phyloP scores from a whole-genome alignment of 2,329 filamentous ascomycete species.

The Fusarium napiforme region DNA sequence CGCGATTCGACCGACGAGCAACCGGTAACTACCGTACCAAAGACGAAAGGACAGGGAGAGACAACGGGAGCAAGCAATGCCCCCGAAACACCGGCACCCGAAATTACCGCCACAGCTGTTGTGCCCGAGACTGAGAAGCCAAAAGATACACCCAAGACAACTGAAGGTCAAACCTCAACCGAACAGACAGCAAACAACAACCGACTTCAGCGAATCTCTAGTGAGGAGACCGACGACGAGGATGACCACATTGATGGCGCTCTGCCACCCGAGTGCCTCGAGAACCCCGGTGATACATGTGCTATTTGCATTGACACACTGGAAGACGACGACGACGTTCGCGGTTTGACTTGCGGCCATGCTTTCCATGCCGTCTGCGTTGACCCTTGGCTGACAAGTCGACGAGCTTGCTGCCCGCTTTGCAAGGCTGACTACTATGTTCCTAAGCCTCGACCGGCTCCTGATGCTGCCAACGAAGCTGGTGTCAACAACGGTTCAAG shows the following conservation, averaged over 20 bases:
- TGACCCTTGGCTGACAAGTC: constrained; percentile 94
- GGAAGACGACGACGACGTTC: constrained; percentile 95
- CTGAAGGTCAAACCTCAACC: constrained; percentile 42
- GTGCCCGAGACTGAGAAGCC: constrained; percentile 37
- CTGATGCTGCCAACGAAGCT: constrained; percentile 53
- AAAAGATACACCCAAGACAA: constrained; percentile 26
- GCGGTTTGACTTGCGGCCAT: constrained; percentile 94
- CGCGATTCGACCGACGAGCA: constrained; percentile 57
- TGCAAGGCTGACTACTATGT: constrained; percentile 99
- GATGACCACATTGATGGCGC: constrained; percentile 86
- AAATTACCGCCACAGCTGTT: constrained; percentile 31
- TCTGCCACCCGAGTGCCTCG: constrained; percentile 81
- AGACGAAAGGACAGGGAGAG: constrained; percentile 31
- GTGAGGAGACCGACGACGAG: constrained; percentile 71
- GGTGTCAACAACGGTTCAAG: constrained; percentile 40
- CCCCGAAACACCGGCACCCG: constrained; percentile 22
- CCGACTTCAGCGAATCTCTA: constrained; percentile 55
- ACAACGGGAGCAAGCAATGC: constrained; percentile 21
- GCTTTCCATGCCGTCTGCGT: constrained; percentile 96
- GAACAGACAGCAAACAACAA: constrained; percentile 38
- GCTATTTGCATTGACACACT: constrained; percentile 95
- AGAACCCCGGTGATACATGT: constrained; percentile 88
- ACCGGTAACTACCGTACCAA: constrained; percentile 43
- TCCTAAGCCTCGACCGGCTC: constrained; percentile 80
- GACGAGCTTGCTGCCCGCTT: constrained; percentile 93